A percentile compares a stretch with the other conserved stretches of the same genome.
Evolutionary conservation across 1,284 basidiomycete genomes (phyloP).

Genomic region (Singerocomus inundabilis): DNA sequence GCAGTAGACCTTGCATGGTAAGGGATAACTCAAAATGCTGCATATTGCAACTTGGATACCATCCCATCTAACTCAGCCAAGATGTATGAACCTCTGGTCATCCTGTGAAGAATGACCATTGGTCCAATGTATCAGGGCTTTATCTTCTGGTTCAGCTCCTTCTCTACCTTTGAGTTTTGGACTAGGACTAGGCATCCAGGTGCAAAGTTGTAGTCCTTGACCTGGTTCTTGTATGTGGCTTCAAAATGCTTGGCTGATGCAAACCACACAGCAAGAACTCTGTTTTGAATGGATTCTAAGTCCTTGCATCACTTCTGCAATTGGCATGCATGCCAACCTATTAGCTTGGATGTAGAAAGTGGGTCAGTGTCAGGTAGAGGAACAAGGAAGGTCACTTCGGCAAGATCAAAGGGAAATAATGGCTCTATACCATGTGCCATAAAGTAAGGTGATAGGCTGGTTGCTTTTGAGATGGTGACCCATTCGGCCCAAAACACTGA

Average conservation of each 20-base stretch:
- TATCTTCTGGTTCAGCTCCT: neutral
- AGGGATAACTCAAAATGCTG: too few relatives aligned
- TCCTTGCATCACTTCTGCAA: neutral
- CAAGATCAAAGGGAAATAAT: neutral
- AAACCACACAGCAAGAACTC: neutral
- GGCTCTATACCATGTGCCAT: neutral
- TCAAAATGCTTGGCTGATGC: neutral
- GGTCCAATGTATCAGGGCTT: neutral
- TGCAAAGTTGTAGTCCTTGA: neutral
- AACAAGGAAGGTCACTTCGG: neutral
- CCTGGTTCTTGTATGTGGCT: neutral
- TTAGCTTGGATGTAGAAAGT: neutral
- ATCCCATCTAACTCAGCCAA: too few relatives aligned
- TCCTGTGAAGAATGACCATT: too few relatives aligned
- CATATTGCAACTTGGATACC: too few relatives aligned
- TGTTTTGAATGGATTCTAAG: accelerated
- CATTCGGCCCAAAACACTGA: neutral
- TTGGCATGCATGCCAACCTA: neutral
- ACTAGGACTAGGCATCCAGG: neutral
- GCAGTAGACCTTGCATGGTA: too few relatives aligned
- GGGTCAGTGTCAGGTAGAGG: accelerated
- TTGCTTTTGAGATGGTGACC: neutral
- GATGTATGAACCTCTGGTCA: too few relatives aligned
- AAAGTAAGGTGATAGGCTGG: neutral
- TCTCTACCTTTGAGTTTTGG: neutral